phyloP scores from a whole-genome alignment of 2,329 filamentous ascomycete genomes.

The Chalara sp. region DNA sequence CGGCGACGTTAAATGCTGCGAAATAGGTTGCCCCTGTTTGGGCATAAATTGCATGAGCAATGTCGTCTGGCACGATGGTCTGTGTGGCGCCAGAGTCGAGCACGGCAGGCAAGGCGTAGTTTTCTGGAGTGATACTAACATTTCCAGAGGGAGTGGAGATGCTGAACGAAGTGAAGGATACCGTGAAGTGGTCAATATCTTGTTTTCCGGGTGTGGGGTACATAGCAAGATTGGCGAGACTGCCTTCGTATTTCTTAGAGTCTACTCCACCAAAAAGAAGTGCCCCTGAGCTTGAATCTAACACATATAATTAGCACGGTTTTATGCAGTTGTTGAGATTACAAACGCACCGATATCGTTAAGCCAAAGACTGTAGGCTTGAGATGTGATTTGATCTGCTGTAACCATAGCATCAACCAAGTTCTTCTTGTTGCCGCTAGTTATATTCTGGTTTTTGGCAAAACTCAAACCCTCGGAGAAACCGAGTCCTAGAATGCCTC shows the following conservation, averaged over 20 bases:
- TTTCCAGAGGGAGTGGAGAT: conserved; percentile 7
- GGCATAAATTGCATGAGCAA: conserved; percentile 38
- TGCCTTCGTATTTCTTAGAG: conserved; percentile 33
- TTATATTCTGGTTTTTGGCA: conserved; percentile 28
- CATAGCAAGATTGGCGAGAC: conserved; percentile 20
- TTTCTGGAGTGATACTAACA: conserved; percentile 6
- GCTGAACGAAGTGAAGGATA: conserved; percentile 10
- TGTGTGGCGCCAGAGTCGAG: conserved; percentile 59
- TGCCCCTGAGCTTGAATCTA: conserved; percentile 14
- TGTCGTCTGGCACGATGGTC: conserved; percentile 51
- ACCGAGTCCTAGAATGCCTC: conserved; percentile 49
- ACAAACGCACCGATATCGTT: conserved; percentile 15
- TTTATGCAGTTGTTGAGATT: not conserved
- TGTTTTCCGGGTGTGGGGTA: conserved; percentile 2
- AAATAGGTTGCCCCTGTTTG: conserved; percentile 38
- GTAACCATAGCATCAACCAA: conserved; percentile 21
- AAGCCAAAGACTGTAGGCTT: conserved; percentile 25
- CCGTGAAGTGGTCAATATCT: conserved; percentile 6
- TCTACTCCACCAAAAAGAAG: conserved; percentile 36
- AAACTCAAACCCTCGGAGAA: conserved; percentile 26
- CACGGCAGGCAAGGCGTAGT: conserved; percentile 34
- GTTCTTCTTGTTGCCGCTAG: conserved; percentile 22
- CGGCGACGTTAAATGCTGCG: conserved; percentile 32
- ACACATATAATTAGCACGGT: no score
- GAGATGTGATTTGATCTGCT: conserved; percentile 33